Evolutionary conservation across 139 green algal species (phyloP).

Genomic region (Chlorella sorokiniana): DNA sequence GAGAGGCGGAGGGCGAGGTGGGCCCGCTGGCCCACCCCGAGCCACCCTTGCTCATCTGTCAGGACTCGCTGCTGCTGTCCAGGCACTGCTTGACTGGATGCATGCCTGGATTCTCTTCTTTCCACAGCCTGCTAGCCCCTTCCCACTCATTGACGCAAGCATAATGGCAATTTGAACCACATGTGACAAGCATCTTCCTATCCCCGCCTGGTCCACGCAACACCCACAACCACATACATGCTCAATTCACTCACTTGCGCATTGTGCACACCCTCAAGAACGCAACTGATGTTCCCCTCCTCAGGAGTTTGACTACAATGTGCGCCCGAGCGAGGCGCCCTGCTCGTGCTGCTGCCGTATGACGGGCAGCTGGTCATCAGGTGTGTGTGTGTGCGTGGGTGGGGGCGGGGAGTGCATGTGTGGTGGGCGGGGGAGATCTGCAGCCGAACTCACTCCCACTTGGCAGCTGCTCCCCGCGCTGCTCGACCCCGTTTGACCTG

Average conservation of each 20-base stretch:
- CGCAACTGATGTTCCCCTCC: not conserved
- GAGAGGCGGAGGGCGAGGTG: not conserved
- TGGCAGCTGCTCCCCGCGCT: not conserved
- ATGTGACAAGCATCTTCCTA: no score
- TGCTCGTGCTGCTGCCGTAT: slow-evolving; percentile 11
- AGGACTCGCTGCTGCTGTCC: not conserved
- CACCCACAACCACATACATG: not conserved
- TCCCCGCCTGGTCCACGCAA: no score
- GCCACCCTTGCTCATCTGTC: not conserved
- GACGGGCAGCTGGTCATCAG: slow-evolving; percentile 7
- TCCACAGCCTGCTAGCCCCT: no score
- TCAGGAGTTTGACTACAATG: not conserved
- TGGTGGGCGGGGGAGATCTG: not conserved
- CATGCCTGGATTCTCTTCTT: no score
- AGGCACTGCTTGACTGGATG: no score
- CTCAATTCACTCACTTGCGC: not conserved
- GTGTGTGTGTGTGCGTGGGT: not conserved
- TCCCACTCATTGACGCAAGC: no score
- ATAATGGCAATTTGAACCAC: no score
- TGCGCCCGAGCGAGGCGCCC: not conserved
- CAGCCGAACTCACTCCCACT: not conserved
- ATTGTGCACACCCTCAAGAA: not conserved
- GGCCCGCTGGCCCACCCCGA: not conserved
- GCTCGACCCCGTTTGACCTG: not conserved
- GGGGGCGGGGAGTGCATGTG: not conserved